These are phyloP conservation scores for Solanum habrochaites DNA, from an alignment of 257 asterid species.

Conservation along the genomic window DNA sequence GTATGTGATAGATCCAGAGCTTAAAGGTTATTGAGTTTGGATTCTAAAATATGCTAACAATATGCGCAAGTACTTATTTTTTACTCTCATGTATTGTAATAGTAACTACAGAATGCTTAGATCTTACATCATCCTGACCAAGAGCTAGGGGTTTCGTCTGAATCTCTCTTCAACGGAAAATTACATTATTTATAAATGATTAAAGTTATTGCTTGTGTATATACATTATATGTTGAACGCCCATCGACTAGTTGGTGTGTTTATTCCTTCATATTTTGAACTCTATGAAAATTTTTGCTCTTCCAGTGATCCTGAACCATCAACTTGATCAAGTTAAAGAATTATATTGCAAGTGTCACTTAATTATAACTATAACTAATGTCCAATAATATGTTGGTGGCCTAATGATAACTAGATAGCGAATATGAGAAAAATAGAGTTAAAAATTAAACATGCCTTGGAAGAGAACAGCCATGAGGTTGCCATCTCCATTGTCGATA, in stretches of 20 bases:
- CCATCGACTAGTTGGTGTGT: too few relatives aligned
- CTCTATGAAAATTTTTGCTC: too few relatives aligned
- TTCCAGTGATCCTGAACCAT: background rate
- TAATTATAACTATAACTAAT: background rate
- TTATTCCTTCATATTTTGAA: too few relatives aligned
- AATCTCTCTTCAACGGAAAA: too few relatives aligned
- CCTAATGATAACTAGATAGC: background rate
- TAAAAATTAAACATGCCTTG: conserved; percentile 23
- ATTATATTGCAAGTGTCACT: background rate
- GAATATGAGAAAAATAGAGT: background rate
- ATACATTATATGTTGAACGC: too few relatives aligned
- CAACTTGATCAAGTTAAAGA: background rate
- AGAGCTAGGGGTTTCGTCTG: background rate
- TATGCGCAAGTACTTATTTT: background rate
- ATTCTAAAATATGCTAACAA: background rate
- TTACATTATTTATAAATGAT: too few relatives aligned
- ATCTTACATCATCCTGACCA: background rate
- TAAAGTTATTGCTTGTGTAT: too few relatives aligned
- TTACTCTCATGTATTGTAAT: background rate
- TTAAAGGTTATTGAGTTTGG: background rate
- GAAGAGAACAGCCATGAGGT: conserved; percentile 53
- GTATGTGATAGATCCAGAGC: background rate
- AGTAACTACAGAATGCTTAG: background rate
- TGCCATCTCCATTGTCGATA: conserved; percentile 81
- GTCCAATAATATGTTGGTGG: background rate